Evolutionary conservation across 1,139 yeast species (phyloP).

Genomic region (Candida sojae): DNA sequence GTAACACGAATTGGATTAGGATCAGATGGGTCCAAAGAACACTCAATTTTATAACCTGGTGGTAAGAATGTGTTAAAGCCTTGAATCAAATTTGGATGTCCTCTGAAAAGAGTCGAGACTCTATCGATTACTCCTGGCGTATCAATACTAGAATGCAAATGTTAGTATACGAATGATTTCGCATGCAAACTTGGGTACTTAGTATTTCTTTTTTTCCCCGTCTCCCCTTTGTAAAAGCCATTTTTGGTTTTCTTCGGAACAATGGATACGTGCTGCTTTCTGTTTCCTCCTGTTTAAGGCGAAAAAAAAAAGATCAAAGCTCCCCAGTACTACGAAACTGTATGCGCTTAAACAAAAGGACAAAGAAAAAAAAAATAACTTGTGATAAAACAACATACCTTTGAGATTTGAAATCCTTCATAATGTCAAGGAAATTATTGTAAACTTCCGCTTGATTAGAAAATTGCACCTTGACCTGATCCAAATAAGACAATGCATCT

Average conservation of each 20-base stretch:
- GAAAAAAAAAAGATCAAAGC: not conserved
- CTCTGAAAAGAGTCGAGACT: slow-evolving; percentile 85
- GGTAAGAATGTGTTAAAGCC: slow-evolving; percentile 98
- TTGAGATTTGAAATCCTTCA: slow-evolving; percentile 98
- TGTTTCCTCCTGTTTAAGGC: not conserved
- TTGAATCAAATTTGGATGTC: slow-evolving; percentile 90
- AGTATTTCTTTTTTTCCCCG: too few relatives aligned
- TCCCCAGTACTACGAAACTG: not conserved
- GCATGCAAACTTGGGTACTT: not conserved
- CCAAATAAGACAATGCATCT: slow-evolving; percentile 93
- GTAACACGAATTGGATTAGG: slow-evolving; percentile 93
- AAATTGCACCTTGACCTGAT: slow-evolving; percentile 93
- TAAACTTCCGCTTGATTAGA: slow-evolving; percentile 93
- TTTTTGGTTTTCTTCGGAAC: not conserved
- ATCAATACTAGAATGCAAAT: slow-evolving; percentile 58
- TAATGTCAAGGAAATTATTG: slow-evolving; percentile 92
- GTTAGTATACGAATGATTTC: slow-evolving; percentile 8
- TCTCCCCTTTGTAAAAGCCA: not conserved
- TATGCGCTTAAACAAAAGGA: not conserved
- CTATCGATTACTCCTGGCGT: slow-evolving; percentile 98
- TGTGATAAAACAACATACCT: slow-evolving; percentile 40
- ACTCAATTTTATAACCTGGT: slow-evolving; percentile 93
- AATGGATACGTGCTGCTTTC: not conserved
- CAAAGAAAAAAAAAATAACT: not conserved
- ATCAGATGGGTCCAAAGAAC: slow-evolving; percentile 86